Base-by-base conservation (phyloP, 805 yeast species). In the Myxozyma neotropica region DNA sequence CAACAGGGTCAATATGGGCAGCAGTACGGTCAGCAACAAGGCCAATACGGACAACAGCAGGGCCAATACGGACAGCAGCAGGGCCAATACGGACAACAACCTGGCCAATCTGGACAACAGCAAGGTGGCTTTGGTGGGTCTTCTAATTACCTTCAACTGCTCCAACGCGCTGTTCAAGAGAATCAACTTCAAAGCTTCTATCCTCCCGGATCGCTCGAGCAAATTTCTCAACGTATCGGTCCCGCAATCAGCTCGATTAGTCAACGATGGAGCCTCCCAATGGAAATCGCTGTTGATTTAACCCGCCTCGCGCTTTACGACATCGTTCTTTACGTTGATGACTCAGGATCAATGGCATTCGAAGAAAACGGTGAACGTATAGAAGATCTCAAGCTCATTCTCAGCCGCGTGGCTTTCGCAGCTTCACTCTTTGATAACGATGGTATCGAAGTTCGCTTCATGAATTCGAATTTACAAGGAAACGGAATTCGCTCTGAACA, bases 321-420 rank as follows among this genome's bases (percentile, higher is more conserved):
- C 55, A 64, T 71, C 49, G 69, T 71, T 17, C 51, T 71, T n/a
- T 71, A 56, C 47, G 65, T 68, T 31, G 73, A 71, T 49, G 74
- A 71, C 52, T 71, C 74, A 21, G 73, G 73, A n/a, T 71, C 73
- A 36, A 71, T 71, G 73, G 66, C 70, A 1, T 68, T 69, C 48
- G 73, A 69, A 56, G 73, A 70, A 55, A 64, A 65, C 57, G 74
- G 73, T 10, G 70, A 69, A 52, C 67, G 74, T 33, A 67, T 71
- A 46, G 71, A 67, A 29, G 73, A 71, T 53, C 63, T 71, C 46
- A 68, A 71, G 61, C 58, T 70, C 35, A 70, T 70, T 35, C 57
- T 71, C 40, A 47, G 58, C 39, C 54, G 72, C 23, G 63, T 64
- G 10, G 68, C 72, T 7, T 68, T 59, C 50, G 73, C 71, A 12